Conservation (phyloP, 768 basidiomycete species). For the Russula sp. region DNA sequence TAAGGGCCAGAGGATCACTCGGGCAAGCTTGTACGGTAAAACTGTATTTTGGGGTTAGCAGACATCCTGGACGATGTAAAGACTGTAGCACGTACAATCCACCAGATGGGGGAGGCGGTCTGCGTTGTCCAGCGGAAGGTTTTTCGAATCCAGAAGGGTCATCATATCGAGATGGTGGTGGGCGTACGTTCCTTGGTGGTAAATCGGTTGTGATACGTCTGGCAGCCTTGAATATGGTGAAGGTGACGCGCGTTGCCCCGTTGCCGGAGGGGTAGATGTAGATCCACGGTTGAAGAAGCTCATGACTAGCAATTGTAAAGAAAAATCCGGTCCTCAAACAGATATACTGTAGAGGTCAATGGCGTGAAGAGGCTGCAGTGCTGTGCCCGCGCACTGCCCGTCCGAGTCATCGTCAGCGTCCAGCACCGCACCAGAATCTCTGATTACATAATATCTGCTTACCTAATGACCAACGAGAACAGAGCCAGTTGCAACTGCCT, state of each 20-base stretch:
- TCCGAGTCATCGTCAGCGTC: no score
- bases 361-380: no score
- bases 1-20: slow-evolving; percentile 55
- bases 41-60: slow-evolving; percentile 23
- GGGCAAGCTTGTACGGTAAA: slow-evolving; percentile 34
- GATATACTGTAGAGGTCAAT: background rate
- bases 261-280: slow-evolving; percentile 5
- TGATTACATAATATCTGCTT: no score
- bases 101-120: slow-evolving; percentile 28
- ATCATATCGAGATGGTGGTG: slow-evolving; percentile 33
- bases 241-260: slow-evolving; percentile 16
- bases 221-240: slow-evolving; percentile 29
- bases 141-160: slow-evolving; percentile 37
- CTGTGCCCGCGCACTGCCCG: no score
- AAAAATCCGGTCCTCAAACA: background rate
- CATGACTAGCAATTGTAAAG: slow-evolving; percentile 7
- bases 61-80: background rate
- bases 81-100: slow-evolving; percentile 30
- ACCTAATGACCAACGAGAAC: no score
- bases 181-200: slow-evolving; percentile 28
- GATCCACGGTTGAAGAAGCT: slow-evolving; percentile 24
- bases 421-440: no score
- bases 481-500: no score
- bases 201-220: slow-evolving; percentile 24
- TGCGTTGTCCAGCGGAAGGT: slow-evolving; percentile 30